Evolutionary conservation across 768 basidiomycete genomes (phyloP).

Genomic region (Boletus vinaceobasis): DNA sequence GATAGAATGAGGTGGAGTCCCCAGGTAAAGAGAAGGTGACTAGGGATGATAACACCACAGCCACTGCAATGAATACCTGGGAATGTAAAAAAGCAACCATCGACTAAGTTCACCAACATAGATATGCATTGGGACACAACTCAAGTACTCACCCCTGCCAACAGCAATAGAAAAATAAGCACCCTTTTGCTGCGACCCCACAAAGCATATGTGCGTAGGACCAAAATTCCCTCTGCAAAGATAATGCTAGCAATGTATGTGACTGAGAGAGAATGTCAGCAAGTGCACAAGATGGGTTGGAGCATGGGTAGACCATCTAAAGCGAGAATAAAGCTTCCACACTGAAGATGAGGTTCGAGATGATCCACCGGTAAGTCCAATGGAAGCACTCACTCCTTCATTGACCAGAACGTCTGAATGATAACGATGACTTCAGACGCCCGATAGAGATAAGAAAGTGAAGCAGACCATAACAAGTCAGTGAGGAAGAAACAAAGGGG

Average conservation of each 20-base stretch:
- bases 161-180: slow-evolving; percentile 11
- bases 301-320: slow-evolving; percentile 11
- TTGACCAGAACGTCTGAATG: slow-evolving; percentile 7
- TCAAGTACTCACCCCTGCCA: slow-evolving; percentile 13
- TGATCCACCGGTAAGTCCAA: neutral
- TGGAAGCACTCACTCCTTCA: neutral
- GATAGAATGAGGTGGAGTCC: slow-evolving; percentile 13
- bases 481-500: slow-evolving; percentile 13
- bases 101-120: too few relatives aligned
- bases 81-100: neutral
- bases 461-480: slow-evolving; percentile 19
- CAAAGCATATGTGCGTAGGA: slow-evolving; percentile 26
- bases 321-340: slow-evolving; percentile 11
- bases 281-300: neutral
- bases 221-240: slow-evolving; percentile 14
- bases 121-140: too few relatives aligned
- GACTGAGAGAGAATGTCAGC: slow-evolving; percentile 7
- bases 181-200: slow-evolving; percentile 19
- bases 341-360: slow-evolving; percentile 8
- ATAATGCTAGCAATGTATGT: slow-evolving; percentile 10
- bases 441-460: neutral
- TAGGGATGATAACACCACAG: slow-evolving; percentile 1
- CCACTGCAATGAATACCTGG: slow-evolving; percentile 12
- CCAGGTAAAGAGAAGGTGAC: slow-evolving; percentile 13
- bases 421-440: neutral